Evolutionary conservation across 164 flowering plant species (phyloP).

Genomic region (Aristolochia fimbriata): DNA sequence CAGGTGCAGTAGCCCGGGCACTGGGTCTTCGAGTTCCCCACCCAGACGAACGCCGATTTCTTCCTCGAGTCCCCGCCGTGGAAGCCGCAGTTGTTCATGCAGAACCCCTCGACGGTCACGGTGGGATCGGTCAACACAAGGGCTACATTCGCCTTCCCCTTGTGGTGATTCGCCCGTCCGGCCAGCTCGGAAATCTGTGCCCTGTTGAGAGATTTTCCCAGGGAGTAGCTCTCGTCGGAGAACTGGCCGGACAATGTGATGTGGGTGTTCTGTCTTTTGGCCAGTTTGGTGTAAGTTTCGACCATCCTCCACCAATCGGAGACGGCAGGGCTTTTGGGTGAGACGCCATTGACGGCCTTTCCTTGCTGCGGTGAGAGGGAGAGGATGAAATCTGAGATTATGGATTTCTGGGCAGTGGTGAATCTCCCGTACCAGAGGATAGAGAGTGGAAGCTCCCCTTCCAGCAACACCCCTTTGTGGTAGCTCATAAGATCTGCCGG

Average conservation of each 20-base stretch:
- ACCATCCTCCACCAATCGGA: conserved; percentile 29
- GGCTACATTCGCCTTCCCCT: conserved; percentile 8
- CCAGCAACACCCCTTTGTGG: conserved; percentile 38
- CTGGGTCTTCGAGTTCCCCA: conserved; percentile 17
- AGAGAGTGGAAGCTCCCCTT: conserved; percentile 27
- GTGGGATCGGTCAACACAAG: conserved; percentile 30
- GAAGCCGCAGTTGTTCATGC: conserved; percentile 35
- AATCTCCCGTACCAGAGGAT: conserved; percentile 43
- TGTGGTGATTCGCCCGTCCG: conserved; percentile 5
- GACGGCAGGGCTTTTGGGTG: conserved; percentile 13
- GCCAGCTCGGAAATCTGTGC: conserved; percentile 24
- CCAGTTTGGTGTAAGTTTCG: conserved; percentile 5
- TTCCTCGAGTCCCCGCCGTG: conserved; percentile 17
- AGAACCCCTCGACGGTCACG: conserved; percentile 39
- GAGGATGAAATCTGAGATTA: conserved; percentile 30
- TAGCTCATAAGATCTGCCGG: conserved; percentile 26
- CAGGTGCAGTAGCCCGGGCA: conserved; percentile 21
- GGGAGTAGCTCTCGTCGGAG: conserved; percentile 21
- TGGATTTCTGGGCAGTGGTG: conserved; percentile 30
- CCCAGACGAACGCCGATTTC: conserved; percentile 15
- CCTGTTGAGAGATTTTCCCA: conserved; percentile 24
- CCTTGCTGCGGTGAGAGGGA: conserved; percentile 20
- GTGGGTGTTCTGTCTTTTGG: not conserved
- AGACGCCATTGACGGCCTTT: not conserved
- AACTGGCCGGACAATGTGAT: conserved; percentile 12